Conservation (phyloP, 331 rosid genomes). For the Rosa hybrid region DNA sequence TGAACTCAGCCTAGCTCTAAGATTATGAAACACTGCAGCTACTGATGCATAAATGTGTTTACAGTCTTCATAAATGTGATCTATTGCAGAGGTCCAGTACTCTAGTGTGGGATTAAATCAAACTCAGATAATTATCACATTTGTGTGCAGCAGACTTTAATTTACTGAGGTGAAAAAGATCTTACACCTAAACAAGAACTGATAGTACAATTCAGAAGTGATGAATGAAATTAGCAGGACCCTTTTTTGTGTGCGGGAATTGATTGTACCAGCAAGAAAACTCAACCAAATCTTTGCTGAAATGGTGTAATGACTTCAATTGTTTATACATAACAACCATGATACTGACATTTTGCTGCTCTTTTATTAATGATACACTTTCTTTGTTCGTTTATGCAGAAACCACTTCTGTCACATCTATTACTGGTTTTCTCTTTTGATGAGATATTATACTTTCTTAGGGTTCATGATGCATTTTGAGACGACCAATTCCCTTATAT, state of each 20-base stretch:
- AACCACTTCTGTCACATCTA: not conserved
- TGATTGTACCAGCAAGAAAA: not conserved
- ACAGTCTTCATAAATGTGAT: constrained; percentile 24
- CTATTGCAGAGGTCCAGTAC: constrained; percentile 20
- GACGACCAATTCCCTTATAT: constrained; percentile 5
- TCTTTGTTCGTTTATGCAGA: not conserved
- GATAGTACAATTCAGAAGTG: not conserved
- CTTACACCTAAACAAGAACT: not conserved
- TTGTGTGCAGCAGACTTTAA: constrained; percentile 6
- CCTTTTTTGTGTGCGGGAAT: not conserved
- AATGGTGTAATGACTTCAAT: constrained; percentile 1
- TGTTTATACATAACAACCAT: not conserved
- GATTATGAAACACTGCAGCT: constrained; percentile 31
- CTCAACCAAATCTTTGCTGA: not conserved
- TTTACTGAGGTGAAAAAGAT: not conserved
- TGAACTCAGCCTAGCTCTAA: constrained; percentile 12
- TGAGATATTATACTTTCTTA: not conserved
- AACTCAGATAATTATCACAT: constrained; percentile 5
- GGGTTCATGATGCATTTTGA: constrained; percentile 4
- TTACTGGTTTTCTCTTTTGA: not conserved
- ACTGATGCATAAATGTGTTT: constrained; percentile 5
- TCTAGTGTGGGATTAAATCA: not conserved
- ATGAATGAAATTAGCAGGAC: not conserved
- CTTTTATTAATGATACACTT: not conserved
- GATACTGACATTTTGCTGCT: not conserved